Evolutionary conservation across 1,284 basidiomycete genomes (phyloP), one percentile per base, ranked within the genome.

Genomic region (Apiotrichum porosum): DNA sequence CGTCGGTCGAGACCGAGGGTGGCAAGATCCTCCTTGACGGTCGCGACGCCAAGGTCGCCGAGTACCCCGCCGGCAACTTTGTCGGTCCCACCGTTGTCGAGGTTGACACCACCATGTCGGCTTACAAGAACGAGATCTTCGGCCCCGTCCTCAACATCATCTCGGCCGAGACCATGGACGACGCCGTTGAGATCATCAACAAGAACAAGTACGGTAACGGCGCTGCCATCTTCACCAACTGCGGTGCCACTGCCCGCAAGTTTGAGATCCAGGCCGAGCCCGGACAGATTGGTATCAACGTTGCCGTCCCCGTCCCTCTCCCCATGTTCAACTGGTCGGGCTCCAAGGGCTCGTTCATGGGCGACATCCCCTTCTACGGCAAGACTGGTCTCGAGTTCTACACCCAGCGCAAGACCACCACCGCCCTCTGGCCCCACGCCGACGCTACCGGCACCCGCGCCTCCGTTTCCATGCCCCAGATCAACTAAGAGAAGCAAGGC

Each of bases 81-180:
- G 83, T 98, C 54, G 94, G 92, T 4, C 92, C 94, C 0, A 94
- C 92, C 4, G 79, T 98, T 44, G 80, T 97, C 50, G 84, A 94
- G 70, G 88, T 83, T 6, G 79, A 78, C 17, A 86, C 86, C 8
- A 79, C 79, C 15, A 95, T 97, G 92, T 79, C 78, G 52, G 89
- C 86, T 57, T 97, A 98, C 77, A 92, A 88, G 56, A 83, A 91
- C 67, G 93, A 97, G 72, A 95, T 97, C 59, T 97, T 97, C 62
- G 94, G 93, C 3, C 94, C 94, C 3, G 93, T 86, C 0, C 79
- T 98, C 34, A 78, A 85, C 19, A 79, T 95, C 44, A 69, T 97
- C 58, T 78, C 81, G 46, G 88, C 86, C 6, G 83, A 91, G 46
- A 90, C 85, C 1, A 77, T 98, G 38, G 92, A 97, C 59, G 89